Conservation (phyloP, 2,329 filamentous ascomycete genomes). For the Dryadomyces quercus-mongolicae region DNA sequence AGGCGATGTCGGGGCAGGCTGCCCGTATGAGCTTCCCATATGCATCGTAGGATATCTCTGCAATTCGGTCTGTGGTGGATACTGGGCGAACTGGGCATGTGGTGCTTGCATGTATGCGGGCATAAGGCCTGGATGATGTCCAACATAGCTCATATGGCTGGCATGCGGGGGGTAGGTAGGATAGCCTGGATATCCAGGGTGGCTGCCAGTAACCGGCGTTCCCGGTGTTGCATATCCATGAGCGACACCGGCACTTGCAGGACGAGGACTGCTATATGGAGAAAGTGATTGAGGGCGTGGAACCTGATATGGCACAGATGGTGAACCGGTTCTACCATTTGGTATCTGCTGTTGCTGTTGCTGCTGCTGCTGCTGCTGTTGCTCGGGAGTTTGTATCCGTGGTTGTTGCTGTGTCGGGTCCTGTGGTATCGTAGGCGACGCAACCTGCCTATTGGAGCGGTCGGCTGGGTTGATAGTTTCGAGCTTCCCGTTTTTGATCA, state of each 20-base stretch:
- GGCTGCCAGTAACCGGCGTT: neutral
- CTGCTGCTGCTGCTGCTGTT: constrained; percentile 13
- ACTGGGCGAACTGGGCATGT: constrained; percentile 6
- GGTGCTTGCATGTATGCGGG: constrained; percentile 8
- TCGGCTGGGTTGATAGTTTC: constrained; percentile 46
- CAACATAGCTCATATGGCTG: constrained; percentile 1
- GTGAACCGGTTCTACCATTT: neutral
- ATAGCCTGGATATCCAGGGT: constrained; percentile 3
- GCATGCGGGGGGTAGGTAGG: constrained; percentile 1
- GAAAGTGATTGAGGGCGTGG: constrained; percentile 26
- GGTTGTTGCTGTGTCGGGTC: constrained; percentile 7
- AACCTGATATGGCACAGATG: constrained; percentile 24
- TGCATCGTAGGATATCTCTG: constrained; percentile 15
- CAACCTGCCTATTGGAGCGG: constrained; percentile 22
- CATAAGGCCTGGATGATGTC: constrained; percentile 8
- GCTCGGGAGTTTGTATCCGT: neutral
- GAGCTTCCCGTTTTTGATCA: constrained; percentile 54
- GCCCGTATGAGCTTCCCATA: neutral
- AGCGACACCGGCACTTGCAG: constrained; percentile 20
- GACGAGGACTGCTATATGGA: constrained; percentile 12
- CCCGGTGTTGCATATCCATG: constrained; percentile 8
- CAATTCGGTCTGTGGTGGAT: constrained; percentile 25
- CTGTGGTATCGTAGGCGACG: constrained; percentile 11
- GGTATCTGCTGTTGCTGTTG: constrained; percentile 1
- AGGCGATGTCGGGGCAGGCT: constrained; percentile 3